Evolutionary conservation across 1,284 basidiomycete species (phyloP).

Genomic region (Malassezia psittaci): DNA sequence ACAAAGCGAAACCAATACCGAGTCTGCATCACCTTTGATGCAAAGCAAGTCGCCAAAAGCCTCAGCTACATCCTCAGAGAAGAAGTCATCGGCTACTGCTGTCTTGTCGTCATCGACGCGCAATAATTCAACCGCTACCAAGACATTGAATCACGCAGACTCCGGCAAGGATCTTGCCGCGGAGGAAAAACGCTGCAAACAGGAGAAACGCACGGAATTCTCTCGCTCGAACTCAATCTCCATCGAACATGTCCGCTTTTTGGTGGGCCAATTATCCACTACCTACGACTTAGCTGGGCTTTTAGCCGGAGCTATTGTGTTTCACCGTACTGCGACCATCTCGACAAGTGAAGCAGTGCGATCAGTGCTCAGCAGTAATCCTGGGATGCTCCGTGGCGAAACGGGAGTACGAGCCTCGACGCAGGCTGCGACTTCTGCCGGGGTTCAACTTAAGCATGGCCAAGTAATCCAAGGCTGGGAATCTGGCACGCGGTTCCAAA

Average conservation of each 20-base stretch:
- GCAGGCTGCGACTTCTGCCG: background rate
- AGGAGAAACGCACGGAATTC: background rate
- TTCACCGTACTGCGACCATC: constrained; percentile 47
- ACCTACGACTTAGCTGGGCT: constrained; percentile 44
- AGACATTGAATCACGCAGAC: too few relatives aligned
- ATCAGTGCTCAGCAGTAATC: constrained; percentile 34
- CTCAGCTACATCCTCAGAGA: too few relatives aligned
- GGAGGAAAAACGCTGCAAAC: background rate
- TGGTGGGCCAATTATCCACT: constrained; percentile 28
- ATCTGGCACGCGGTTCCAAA: constrained; percentile 20
- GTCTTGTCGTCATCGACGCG: too few relatives aligned
- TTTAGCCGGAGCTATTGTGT: constrained; percentile 42
- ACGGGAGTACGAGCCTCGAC: constrained; percentile 30
- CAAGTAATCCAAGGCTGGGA: constrained; percentile 25
- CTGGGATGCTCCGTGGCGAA: constrained; percentile 38
- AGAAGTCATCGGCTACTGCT: too few relatives aligned
- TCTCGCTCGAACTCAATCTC: constrained; percentile 6
- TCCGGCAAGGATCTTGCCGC: background rate
- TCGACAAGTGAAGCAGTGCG: constrained; percentile 38
- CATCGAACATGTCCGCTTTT: constrained; percentile 7
- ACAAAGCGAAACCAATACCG: too few relatives aligned
- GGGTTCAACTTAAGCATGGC: constrained; percentile 21
- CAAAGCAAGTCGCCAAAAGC: too few relatives aligned
- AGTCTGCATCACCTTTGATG: too few relatives aligned
- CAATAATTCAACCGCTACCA: too few relatives aligned